Percentiles rank a stretch among this genome's conserved stretches.
These are phyloP conservation scores for Arthrobotrys conoides DNA, from an alignment of 2,329 filamentous ascomycete genomes.

Conservation along the genomic window DNA sequence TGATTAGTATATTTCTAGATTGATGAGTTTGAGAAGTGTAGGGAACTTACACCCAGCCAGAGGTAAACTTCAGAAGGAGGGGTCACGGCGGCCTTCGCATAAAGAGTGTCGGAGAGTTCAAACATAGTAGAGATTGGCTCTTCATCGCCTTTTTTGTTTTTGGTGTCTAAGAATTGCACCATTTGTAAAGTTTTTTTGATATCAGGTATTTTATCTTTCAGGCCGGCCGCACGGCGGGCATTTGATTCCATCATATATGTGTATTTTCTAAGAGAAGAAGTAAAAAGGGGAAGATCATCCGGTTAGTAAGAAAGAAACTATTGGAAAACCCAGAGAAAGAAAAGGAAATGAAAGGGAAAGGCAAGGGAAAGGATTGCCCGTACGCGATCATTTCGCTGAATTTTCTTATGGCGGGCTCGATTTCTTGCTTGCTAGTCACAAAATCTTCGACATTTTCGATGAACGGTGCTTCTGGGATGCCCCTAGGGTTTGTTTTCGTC, in stretches of 20 bases:
- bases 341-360: too few relatives aligned
- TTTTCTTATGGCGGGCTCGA: slow-evolving; percentile 83
- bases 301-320: background rate
- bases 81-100: slow-evolving; percentile 85
- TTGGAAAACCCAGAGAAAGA: background rate
- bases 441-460: slow-evolving; percentile 92
- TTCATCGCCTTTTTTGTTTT: slow-evolving; percentile 71
- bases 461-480: slow-evolving; percentile 86
- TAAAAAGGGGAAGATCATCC: slow-evolving; percentile 66
- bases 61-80: slow-evolving; percentile 92
- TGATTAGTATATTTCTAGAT: background rate
- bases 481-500: slow-evolving; percentile 80
- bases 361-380: slow-evolving; percentile 64
- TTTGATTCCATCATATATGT: slow-evolving; percentile 99
- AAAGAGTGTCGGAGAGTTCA: slow-evolving; percentile 95
- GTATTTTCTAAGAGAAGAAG: slow-evolving; percentile 79
- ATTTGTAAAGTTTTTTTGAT: slow-evolving; percentile 96
- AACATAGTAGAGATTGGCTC: slow-evolving; percentile 92
- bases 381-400: slow-evolving; percentile 97
- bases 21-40: slow-evolving; percentile 1
- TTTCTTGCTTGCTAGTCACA: slow-evolving; percentile 81
- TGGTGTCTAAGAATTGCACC: slow-evolving; percentile 84
- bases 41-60: slow-evolving; percentile 85
- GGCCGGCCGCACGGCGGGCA: slow-evolving; percentile 81
- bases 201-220: slow-evolving; percentile 96